These are phyloP conservation scores for Cyberlindnera japonica DNA, from an alignment of 805 yeast species.

Conservation along the genomic window DNA sequence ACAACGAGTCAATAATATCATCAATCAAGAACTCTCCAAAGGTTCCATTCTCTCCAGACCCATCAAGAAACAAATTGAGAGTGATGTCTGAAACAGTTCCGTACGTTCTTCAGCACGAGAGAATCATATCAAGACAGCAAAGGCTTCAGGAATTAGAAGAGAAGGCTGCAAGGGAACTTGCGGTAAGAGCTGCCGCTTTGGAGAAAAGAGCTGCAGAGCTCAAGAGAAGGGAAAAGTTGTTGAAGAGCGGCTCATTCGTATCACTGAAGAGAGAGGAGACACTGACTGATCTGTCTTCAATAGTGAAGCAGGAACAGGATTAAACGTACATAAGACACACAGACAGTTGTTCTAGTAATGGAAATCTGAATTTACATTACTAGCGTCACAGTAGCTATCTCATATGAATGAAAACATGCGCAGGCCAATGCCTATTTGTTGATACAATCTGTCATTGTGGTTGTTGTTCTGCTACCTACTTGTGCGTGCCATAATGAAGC, in stretches of 20 bases:
- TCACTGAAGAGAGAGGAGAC: conserved; percentile 49
- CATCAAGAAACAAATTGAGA: conserved; percentile 60
- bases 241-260: conserved; percentile 32
- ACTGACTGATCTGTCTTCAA: conserved; percentile 49
- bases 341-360: too few relatives aligned
- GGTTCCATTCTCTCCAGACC: conserved; percentile 30
- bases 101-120: conserved; percentile 75
- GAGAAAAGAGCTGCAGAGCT: conserved; percentile 66
- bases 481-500: too few relatives aligned
- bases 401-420: too few relatives aligned
- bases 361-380: too few relatives aligned
- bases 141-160: conserved; percentile 77
- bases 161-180: conserved; percentile 69
- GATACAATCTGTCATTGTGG: too few relatives aligned
- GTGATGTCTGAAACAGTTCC: conserved; percentile 83
- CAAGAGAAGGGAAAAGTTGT: conserved; percentile 58
- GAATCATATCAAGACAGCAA: conserved; percentile 68
- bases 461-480: too few relatives aligned
- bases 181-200: conserved; percentile 68
- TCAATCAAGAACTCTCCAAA: conserved; percentile 35
- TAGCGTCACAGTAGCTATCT: too few relatives aligned
- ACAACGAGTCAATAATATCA: conserved; percentile 36
- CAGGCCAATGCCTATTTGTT: too few relatives aligned
- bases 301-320: conserved; percentile 27
- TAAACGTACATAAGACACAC: too few relatives aligned